Base-by-base conservation (phyloP, 306 rosid species). In the Cercis canadensis region DNA sequence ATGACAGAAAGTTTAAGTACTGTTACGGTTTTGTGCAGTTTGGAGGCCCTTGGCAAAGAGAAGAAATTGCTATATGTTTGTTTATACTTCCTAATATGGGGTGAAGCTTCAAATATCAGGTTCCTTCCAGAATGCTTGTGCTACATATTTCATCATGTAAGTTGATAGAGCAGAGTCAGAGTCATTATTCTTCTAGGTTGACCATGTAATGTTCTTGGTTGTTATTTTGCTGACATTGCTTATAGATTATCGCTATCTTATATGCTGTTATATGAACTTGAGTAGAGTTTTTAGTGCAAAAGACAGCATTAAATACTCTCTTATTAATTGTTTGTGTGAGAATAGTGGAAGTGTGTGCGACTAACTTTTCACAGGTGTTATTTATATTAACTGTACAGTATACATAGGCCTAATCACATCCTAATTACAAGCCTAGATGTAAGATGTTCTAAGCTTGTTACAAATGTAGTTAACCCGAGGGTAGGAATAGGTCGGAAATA, bases 121-220 rank as follows among this genome's bases (percentile, higher is more conserved):
- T 93, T 90, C 85, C 87, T 93, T 43, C 97, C 98, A 7, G 98
- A 93, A 84, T 90, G 98, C 86, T 83, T 93, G 89, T 93, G 98
- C 89, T 93, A 93, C 90, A 90, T 93, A 84, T 93, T 93, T 80
- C 98, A 93, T 78, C 98, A 93, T 64, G 98, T 93, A 89, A 86
- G 98, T 82, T 50, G 45, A 69, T 57, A 60, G 46, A 47, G 54
- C 57, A 41, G 32, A 45, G 57, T 50, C 2, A 3, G 19, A 31
- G 69, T 57, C 57, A 56, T 17, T 19, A 62, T 53, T 44, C 52
- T 56, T 67, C 24, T 17, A 41, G 19, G 18, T 43, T 51, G 33
- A 51, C 67, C 39, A 58, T 17, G 36, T 50, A n/a, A 39, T 47
- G 64, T 52, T 57, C 15, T n/a, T 39, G 17, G n/a, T 52, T 46